phyloP scores from a whole-genome alignment of 2,329 filamentous ascomycete species.

The Aspergillus neoniger region DNA sequence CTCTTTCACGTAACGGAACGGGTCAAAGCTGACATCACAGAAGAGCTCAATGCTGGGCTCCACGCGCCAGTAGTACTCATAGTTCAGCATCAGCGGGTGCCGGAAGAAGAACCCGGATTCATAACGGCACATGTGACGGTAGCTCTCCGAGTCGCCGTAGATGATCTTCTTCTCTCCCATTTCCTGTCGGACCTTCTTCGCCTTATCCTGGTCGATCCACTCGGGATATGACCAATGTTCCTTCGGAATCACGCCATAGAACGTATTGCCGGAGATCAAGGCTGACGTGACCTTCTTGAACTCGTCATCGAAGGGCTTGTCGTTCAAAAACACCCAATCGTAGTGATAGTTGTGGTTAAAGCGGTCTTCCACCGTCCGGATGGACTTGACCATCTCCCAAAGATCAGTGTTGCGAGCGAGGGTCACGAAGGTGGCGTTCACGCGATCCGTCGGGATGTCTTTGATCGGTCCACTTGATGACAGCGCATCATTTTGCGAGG shows the following conservation, averaged over 20 bases:
- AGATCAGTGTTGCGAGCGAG: slow-evolving; percentile 89
- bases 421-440: slow-evolving; percentile 97
- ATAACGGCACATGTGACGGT: slow-evolving; percentile 99
- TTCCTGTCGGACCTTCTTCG: slow-evolving; percentile 84
- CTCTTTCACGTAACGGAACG: slow-evolving; percentile 95
- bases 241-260: slow-evolving; percentile 83
- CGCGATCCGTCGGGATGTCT: slow-evolving; percentile 63
- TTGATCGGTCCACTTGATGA: slow-evolving; percentile 15
- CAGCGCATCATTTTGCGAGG: slow-evolving; percentile 30
- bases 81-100: slow-evolving; percentile 88
- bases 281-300: slow-evolving; percentile 92
- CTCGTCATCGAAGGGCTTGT: slow-evolving; percentile 85
- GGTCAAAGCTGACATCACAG: slow-evolving; percentile 94
- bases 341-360: slow-evolving; percentile 98
- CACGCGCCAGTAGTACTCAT: slow-evolving; percentile 99
- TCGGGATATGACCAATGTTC: slow-evolving; percentile 98
- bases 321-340: slow-evolving; percentile 99
- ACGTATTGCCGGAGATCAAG: slow-evolving; percentile 87
- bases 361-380: slow-evolving; percentile 93
- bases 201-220: slow-evolving; percentile 94
- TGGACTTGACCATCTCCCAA: slow-evolving; percentile 96
- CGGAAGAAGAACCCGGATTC: slow-evolving; percentile 99
- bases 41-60: slow-evolving; percentile 95
- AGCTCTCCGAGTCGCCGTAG: slow-evolving; percentile 95
- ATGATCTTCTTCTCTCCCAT: slow-evolving; percentile 96